phyloP scores from a whole-genome alignment of 495 filamentous ascomycete species.

The Neurospora sp. region DNA sequence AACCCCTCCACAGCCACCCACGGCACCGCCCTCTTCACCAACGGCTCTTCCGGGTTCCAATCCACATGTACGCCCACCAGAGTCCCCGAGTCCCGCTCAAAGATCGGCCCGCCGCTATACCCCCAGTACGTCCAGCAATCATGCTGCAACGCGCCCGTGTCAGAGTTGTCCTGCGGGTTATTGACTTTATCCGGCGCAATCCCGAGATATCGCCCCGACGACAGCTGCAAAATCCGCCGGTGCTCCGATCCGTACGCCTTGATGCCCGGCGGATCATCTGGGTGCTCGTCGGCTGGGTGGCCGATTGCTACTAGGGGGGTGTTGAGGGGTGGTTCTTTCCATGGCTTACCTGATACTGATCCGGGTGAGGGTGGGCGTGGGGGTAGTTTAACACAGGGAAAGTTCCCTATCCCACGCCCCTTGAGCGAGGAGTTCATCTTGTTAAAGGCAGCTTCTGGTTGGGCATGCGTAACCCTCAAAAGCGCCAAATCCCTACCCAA shows the following conservation, averaged over 20 bases:
- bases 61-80: constrained; percentile 37
- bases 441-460: not conserved
- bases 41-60: constrained; percentile 35
- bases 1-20: constrained; percentile 28
- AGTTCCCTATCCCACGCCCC: not conserved
- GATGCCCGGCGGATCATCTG: constrained; percentile 10
- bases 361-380: too few species aligned
- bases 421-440: too few species aligned
- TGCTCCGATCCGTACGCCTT: constrained; percentile 25
- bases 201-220: constrained; percentile 27
- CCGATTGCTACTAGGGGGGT: constrained; percentile 25
- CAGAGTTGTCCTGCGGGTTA: constrained; percentile 35
- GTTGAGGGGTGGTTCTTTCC: not conserved
- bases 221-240: constrained; percentile 28
- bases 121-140: constrained; percentile 49
- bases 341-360: not conserved
- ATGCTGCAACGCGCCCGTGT: constrained; percentile 40
- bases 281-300: constrained; percentile 37
- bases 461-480: constrained; percentile 22
- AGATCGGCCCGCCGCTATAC: constrained; percentile 36
- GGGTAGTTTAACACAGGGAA: not conserved
- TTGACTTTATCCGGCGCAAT: constrained; percentile 18
- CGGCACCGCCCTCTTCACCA: constrained; percentile 36
- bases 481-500: constrained; percentile 30
- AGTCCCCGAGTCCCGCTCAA: constrained; percentile 19